phyloP scores from a whole-genome alignment of 2,329 filamentous ascomycete genomes.

The Pestalotiopsis sp. region DNA sequence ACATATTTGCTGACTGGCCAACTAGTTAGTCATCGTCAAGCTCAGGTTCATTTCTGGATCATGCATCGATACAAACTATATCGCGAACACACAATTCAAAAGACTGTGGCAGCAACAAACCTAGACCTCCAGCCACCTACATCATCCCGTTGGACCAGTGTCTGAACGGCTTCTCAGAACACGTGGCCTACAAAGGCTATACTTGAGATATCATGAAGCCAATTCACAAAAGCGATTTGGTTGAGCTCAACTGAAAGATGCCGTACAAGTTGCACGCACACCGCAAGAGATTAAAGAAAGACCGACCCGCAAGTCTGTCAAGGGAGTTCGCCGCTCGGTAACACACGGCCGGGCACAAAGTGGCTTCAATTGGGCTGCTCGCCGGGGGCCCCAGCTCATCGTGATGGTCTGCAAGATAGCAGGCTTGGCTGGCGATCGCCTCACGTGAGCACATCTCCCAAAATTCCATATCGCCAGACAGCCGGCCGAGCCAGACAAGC shows the following conservation, averaged over 20 bases:
- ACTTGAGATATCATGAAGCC: too few relatives aligned
- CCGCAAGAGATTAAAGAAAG: too few relatives aligned
- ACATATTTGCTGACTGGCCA: too few relatives aligned
- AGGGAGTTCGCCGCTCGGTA: too few relatives aligned
- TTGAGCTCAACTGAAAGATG: too few relatives aligned
- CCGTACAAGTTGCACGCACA: too few relatives aligned
- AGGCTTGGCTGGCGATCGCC: constrained; percentile 2
- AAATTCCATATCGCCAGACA: neutral
- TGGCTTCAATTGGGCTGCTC: neutral
- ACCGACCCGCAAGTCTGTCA: too few relatives aligned
- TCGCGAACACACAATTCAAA: neutral
- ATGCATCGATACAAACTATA: neutral
- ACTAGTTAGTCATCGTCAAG: neutral
- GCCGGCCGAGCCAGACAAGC: too few relatives aligned
- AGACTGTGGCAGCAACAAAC: neutral
- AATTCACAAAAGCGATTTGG: too few relatives aligned
- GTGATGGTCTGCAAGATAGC: neutral
- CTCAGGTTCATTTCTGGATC: constrained; percentile 1
- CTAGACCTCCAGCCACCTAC: neutral
- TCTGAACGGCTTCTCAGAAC: neutral
- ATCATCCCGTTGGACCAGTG: neutral
- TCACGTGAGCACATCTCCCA: constrained; percentile 8
- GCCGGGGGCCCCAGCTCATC: neutral
- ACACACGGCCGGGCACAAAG: too few relatives aligned
- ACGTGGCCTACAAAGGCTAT: neutral